These are phyloP conservation scores for Capronia epimyces DNA, from an alignment of 2,329 filamentous ascomycete species.

Conservation along the genomic window DNA sequence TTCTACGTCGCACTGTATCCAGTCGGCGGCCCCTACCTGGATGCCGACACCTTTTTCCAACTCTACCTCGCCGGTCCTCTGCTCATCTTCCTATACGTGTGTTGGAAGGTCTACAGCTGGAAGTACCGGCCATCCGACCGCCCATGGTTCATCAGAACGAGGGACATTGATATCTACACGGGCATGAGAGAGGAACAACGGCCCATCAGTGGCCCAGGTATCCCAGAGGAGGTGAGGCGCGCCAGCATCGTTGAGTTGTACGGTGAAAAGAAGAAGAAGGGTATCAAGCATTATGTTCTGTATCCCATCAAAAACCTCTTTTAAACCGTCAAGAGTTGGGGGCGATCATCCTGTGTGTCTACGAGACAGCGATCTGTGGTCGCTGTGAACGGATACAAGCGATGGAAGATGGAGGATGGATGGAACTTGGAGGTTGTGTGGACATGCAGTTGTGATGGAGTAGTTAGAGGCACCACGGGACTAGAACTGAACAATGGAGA, in stretches of 20 bases:
- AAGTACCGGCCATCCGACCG: constrained; percentile 31
- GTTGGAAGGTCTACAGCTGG: constrained; percentile 28
- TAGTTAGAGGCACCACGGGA: neutral
- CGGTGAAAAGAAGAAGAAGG: constrained; percentile 32
- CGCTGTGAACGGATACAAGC: constrained; percentile 9
- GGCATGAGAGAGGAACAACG: constrained; percentile 33
- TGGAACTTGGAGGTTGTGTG: constrained; percentile 3
- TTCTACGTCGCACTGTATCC: constrained; percentile 86
- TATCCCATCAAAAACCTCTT: constrained; percentile 19
- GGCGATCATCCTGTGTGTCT: constrained; percentile 13
- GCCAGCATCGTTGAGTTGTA: constrained; percentile 33
- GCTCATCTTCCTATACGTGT: constrained; percentile 25
- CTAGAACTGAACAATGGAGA: neutral
- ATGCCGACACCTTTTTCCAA: constrained; percentile 28
- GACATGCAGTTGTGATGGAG: constrained; percentile 3
- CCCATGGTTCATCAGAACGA: constrained; percentile 31
- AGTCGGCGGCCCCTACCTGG: constrained; percentile 42
- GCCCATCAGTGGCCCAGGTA: constrained; percentile 29
- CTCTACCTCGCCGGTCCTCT: constrained; percentile 28
- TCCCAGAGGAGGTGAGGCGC: constrained; percentile 31
- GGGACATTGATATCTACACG: constrained; percentile 37
- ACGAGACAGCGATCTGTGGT: constrained; percentile 6
- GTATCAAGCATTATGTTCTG: constrained; percentile 18
- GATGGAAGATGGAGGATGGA: too few species aligned
- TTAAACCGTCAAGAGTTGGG: constrained; percentile 16